A percentile compares a stretch with the other conserved stretches of the same genome.
phyloP scores from a whole-genome alignment of 306 rosid genomes.

The Quercus dentata region DNA sequence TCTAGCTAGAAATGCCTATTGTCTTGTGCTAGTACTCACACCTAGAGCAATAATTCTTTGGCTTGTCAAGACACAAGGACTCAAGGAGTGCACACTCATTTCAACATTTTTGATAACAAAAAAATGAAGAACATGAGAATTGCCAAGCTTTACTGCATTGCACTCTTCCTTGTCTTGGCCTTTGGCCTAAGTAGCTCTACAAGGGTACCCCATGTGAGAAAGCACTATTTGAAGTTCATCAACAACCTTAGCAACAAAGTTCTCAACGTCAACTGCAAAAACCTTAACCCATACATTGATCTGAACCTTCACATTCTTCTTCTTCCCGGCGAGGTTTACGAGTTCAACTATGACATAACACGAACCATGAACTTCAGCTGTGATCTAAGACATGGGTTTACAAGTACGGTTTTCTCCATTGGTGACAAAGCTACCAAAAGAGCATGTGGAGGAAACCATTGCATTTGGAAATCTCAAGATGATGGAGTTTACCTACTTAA shows the following conservation, averaged over 20 bases:
- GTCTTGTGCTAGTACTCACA: neutral
- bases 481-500: neutral
- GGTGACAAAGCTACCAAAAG: neutral
- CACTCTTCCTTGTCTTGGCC: conserved; percentile 2
- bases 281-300: neutral
- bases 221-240: neutral
- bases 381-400: neutral
- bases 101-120: neutral
- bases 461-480: neutral
- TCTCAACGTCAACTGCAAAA: conserved; percentile 1
- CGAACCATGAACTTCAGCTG: neutral
- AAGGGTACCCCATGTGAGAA: neutral
- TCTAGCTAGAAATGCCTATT: neutral
- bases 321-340: neutral
- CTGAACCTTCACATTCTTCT: neutral
- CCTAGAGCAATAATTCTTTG: neutral
- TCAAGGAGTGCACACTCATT: neutral
- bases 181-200: neutral
- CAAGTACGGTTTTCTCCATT: neutral
- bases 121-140: neutral
- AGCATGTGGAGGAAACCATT: neutral
- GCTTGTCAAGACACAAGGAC: neutral
- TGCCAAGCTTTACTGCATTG: neutral
- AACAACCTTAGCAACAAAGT: conserved; percentile 6
- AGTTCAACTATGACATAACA: neutral